These are phyloP conservation scores for Serendipita sp. DNA, from an alignment of 1,284 basidiomycete genomes.

Conservation along the genomic window DNA sequence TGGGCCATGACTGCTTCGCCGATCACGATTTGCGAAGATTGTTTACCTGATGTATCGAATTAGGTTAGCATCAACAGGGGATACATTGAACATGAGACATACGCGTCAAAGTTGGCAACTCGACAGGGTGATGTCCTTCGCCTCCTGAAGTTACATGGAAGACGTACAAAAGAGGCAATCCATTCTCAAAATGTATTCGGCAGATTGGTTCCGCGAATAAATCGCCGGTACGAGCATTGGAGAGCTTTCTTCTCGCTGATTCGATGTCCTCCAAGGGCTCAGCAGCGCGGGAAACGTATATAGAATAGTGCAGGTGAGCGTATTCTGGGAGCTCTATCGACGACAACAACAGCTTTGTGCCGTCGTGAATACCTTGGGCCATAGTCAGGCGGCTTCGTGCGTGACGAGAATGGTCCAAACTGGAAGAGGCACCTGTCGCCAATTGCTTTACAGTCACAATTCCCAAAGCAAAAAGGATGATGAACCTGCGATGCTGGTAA, in stretches of 20 bases:
- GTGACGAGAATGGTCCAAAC: no score
- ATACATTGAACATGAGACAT: constrained; percentile 26
- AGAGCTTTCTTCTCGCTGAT: neutral
- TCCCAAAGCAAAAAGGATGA: no score
- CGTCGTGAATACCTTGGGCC: constrained; percentile 3
- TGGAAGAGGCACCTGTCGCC: no score
- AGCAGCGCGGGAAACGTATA: neutral
- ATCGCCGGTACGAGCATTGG: neutral
- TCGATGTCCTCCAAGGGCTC: neutral
- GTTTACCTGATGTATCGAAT: constrained; percentile 15
- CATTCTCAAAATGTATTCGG: neutral
- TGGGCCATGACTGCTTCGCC: constrained; percentile 8
- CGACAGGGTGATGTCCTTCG: constrained; percentile 20
- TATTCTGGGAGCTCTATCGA: constrained; percentile 1
- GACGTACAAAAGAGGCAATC: constrained; percentile 30
- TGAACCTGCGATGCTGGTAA: no score
- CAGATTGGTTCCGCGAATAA: neutral
- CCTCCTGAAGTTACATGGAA: constrained; percentile 36
- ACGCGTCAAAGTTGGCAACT: constrained; percentile 38
- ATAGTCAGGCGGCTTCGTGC: neutral
- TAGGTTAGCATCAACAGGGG: constrained; percentile 29
- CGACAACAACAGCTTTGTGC: neutral
- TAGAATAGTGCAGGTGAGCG: neutral
- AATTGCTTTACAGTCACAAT: no score
- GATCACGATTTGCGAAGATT: neutral